These are phyloP conservation scores for Jatropha curcas DNA, from an alignment of 345 rosid species.

Conservation along the genomic window DNA sequence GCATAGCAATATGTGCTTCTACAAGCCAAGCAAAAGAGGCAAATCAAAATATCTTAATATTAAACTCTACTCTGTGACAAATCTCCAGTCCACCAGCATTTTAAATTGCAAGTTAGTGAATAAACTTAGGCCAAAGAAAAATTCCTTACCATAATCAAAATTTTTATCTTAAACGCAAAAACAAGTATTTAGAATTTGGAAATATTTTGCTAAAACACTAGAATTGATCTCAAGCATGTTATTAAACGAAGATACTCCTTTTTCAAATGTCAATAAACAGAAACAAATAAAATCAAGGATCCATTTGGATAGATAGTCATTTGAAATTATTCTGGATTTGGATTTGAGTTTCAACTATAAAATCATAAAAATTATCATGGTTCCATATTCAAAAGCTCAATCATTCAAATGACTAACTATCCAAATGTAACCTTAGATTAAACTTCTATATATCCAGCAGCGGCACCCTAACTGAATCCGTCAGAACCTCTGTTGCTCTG, in stretches of 20 bases:
- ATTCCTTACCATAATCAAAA: not conserved
- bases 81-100: not conserved
- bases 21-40: not conserved
- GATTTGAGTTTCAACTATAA: not conserved
- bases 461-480: not conserved
- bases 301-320: too few relatives aligned
- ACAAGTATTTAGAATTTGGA: not conserved
- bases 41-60: conserved; percentile 3
- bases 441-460: not conserved
- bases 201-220: not conserved
- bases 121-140: not conserved
- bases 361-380: too few relatives aligned
- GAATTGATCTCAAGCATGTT: not conserved
- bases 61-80: not conserved
- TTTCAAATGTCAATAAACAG: not conserved
- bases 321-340: too few relatives aligned
- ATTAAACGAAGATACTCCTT: not conserved
- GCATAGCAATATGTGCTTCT: conserved; percentile 11
- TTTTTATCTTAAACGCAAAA: not conserved
- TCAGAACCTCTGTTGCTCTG: conserved; percentile 14
- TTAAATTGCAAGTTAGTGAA: not conserved
- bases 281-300: too few relatives aligned
- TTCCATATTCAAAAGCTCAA: too few relatives aligned
- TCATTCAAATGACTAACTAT: too few relatives aligned
- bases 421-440: too few relatives aligned